phyloP scores from a whole-genome alignment of 1,284 basidiomycete species.

The Chiua sp. region DNA sequence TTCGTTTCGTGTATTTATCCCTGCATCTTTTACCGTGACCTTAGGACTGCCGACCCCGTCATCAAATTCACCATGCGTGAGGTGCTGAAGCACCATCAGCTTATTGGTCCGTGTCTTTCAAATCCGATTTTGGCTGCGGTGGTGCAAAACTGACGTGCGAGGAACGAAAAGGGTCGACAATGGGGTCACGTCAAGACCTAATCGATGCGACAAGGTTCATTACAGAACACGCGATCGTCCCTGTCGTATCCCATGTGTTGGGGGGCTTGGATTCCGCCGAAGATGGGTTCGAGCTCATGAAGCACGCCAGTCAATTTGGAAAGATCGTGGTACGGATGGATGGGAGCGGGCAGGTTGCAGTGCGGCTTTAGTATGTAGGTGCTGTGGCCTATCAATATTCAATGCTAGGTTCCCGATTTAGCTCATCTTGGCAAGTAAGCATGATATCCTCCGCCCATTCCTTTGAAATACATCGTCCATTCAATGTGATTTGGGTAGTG shows the following conservation, averaged over 20 bases:
- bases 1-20: constrained; percentile 12
- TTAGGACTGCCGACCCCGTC: constrained; percentile 70
- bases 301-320: constrained; percentile 71
- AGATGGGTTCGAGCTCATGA: constrained; percentile 73
- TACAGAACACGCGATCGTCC: constrained; percentile 68
- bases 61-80: constrained; percentile 81
- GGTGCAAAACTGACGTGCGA: constrained; percentile 14
- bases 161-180: constrained; percentile 68
- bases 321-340: constrained; percentile 68
- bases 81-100: constrained; percentile 77
- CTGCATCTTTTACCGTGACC: constrained; percentile 11
- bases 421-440: background rate
- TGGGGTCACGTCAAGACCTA: constrained; percentile 86
- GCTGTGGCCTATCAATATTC: constrained; percentile 1
- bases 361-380: constrained; percentile 28
- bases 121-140: constrained; percentile 4
- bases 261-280: constrained; percentile 72
- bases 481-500: constrained; percentile 29
- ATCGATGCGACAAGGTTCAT: constrained; percentile 75
- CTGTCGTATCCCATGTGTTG: constrained; percentile 76
- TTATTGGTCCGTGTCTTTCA: constrained; percentile 60
- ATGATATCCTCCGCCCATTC: background rate
- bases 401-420: background rate
- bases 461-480: constrained; percentile 7
- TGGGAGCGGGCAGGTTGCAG: constrained; percentile 26